These are phyloP conservation scores for Alloascoidea hylecoeti DNA, from an alignment of 805 yeast species.

Conservation along the genomic window DNA sequence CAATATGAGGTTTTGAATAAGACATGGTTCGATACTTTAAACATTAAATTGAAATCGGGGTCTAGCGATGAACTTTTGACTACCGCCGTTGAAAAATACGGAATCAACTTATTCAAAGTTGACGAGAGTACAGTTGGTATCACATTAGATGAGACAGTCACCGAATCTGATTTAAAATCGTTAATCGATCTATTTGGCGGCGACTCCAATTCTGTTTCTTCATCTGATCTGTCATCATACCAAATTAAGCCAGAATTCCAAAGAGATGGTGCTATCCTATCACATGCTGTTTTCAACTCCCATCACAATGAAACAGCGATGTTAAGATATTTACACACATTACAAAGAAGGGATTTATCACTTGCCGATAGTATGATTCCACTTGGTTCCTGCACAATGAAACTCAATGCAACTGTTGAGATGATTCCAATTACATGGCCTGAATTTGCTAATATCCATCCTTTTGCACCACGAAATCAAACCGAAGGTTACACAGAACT, in stretches of 20 bases:
- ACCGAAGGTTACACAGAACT: constrained; percentile 77
- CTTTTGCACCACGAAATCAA: constrained; percentile 83
- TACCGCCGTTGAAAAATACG: constrained; percentile 42
- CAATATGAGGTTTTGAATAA: constrained; percentile 39
- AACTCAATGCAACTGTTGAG: constrained; percentile 86
- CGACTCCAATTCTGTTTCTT: not conserved
- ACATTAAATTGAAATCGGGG: constrained; percentile 37
- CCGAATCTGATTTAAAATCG: constrained; percentile 40
- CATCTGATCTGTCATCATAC: not conserved
- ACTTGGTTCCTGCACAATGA: constrained; percentile 97
- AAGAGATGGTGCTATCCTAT: constrained; percentile 23
- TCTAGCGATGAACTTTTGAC: constrained; percentile 41
- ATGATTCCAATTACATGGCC: constrained; percentile 95
- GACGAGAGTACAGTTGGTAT: constrained; percentile 48
- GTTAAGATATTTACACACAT: constrained; percentile 75
- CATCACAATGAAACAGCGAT: constrained; percentile 93
- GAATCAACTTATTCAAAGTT: constrained; percentile 67
- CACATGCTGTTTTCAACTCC: constrained; percentile 67
- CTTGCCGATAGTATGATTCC: constrained; percentile 96
- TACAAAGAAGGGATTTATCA: constrained; percentile 83
- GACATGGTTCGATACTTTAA: constrained; percentile 80
- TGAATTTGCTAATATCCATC: constrained; percentile 78
- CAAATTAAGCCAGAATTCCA: constrained; percentile 1
- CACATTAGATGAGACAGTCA: constrained; percentile 86
- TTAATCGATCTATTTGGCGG: constrained; percentile 49